Evolutionary conservation across 1,139 yeast genomes (phyloP), one percentile per base, ranked within the genome.

Genomic region (Entelexis paramagnoliae): DNA sequence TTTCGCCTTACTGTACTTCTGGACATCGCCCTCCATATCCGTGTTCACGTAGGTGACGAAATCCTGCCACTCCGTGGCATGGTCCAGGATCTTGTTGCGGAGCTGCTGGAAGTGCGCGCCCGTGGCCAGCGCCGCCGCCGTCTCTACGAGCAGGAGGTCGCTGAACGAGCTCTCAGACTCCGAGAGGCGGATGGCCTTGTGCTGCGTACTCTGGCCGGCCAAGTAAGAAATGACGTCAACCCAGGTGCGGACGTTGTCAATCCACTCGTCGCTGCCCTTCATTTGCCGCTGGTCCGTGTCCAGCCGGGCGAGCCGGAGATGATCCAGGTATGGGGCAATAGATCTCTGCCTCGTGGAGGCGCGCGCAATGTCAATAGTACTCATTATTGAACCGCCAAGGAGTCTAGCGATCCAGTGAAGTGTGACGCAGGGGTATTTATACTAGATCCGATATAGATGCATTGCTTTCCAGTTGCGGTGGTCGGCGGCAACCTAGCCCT

Each of bases 41-140:
- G 28, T 8, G 20, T 30, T 13, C n/a, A 42, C 46, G 29, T 22
- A 42, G 20, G 19, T 3, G 8, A 32, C 1, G 46, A 42, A 42
- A 20, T 3, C 4, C 14, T 14, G 8, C 46, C 46, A 42, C 2
- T 19, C 36, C 19, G 11, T 17, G 17, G 38, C 19, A n/a, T 30
- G 28, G 13, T 32, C 29, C 13, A 20, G 19, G n/a, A 42, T 42
- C 29, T 14, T 14, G 9, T 9, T 9, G 29, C 46, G 46, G 17
- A 32, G 28, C 46, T 42, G 29, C n/a, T 36, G 46, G 36, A 14
- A 42, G 36, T 42, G 46, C 4, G 46, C 46, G 22, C 46, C 46
- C 13, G 46, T 32, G 36, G 16, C n/a, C 28, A 42, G 24, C 3
- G 46, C 46, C 3, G 46, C 46, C 13, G 36, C 46, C 9, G 46